Base-by-base conservation (phyloP, 2,329 filamentous ascomycete genomes). In the Arthrobotrys iridis region DNA sequence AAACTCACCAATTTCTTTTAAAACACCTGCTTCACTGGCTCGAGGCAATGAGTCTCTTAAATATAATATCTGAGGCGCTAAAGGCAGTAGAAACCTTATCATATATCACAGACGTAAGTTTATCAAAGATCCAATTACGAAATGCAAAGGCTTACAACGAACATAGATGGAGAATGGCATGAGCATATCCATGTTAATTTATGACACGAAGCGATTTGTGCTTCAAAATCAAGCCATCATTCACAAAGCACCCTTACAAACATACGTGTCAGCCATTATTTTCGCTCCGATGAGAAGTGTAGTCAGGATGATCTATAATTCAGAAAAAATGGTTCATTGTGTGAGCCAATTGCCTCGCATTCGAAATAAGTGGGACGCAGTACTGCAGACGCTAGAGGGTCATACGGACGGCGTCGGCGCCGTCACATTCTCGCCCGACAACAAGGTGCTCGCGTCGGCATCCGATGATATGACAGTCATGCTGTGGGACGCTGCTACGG, bases 21-120 rank as follows among this genome's bases (percentile, higher is more conserved):
- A 22, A 22, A 13, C 60, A 65, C 22, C 35, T 65, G 7, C 46
- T 65, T 1, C 46, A 65, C 24, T 65, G 60, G 60, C 33, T 65
- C 2, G 60, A 65, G 15, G 18, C 33, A 7, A 33, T 40, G 11
- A 24, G 60, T 6, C 13, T 55, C 2, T 11, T 52, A 22, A 46
- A 33, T 0, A 22, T 50, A 7, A 10, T 28, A 2, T 28, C 6
- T 1, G 35, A 52, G 10, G 45, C 28, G 2, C 13, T 37, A 22
- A 26, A 30, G 4, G 8, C 7, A 1, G 15, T 55, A 20, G 13
- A 22, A 35, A 15, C 22, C 3, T 11, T 55, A 2, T n/a, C 4
- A 13, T 55, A 26, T 35, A 20, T 55, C 1, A 5, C 22, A 4
- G 4, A 55, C 28, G 48, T 55, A 13, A 3, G 48, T 22, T 20